Evolutionary conservation across 306 rosid genomes (phyloP).

Genomic region (Cicer yamashitae): DNA sequence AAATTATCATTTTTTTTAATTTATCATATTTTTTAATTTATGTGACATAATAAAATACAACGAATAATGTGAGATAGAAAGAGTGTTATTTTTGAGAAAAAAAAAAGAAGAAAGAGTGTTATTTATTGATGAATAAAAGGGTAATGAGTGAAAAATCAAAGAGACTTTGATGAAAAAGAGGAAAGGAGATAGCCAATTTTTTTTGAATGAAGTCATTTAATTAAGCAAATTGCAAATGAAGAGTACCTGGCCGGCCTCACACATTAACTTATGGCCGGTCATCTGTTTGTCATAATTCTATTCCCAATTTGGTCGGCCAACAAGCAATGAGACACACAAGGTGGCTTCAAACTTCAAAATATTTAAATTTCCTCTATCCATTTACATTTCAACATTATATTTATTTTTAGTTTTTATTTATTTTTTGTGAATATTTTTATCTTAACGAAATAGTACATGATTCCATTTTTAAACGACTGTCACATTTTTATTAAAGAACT

Average conservation of each 20-base stretch:
- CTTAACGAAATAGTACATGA: too few relatives aligned
- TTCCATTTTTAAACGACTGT: too few relatives aligned
- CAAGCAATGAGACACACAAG: conserved; percentile 61
- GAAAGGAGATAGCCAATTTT: conserved; percentile 17
- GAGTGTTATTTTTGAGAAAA: too few relatives aligned
- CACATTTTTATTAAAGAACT: too few relatives aligned
- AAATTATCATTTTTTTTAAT: too few relatives aligned
- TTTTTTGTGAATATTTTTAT: too few relatives aligned
- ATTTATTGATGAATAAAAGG: neutral
- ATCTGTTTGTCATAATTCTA: conserved; percentile 47
- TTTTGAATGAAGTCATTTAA: neutral
- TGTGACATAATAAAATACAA: too few relatives aligned
- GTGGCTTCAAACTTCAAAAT: conserved; percentile 28
- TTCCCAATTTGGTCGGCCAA: conserved; percentile 59
- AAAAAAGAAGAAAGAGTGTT: neutral
- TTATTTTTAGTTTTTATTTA: too few relatives aligned
- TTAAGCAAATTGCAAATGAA: conserved; percentile 27
- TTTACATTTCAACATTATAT: neutral
- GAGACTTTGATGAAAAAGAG: conserved; percentile 10
- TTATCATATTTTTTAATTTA: too few relatives aligned
- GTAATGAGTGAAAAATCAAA: conserved; percentile 36
- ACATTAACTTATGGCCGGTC: conserved; percentile 41
- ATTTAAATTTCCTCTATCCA: conserved; percentile 3
- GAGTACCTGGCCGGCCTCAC: conserved; percentile 52
- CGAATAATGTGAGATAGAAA: too few relatives aligned